These are phyloP conservation scores for Avena eriantha DNA, from an alignment of 176 grass and related monocot species.

Conservation along the genomic window DNA sequence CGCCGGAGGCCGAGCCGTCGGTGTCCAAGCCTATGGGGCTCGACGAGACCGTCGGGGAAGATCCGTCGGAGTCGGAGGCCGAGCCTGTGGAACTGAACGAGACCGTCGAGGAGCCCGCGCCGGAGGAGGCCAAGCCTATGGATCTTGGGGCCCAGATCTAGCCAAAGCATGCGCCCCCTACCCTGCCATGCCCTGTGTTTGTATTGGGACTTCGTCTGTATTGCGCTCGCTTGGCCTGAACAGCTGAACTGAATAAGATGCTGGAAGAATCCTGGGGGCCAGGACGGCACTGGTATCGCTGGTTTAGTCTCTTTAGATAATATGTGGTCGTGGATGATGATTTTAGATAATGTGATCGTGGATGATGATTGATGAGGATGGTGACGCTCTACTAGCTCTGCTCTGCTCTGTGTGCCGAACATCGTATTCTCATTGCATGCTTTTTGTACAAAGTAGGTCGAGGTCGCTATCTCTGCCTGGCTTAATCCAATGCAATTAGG, in stretches of 20 bases:
- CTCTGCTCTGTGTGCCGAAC: neutral
- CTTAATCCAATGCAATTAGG: constrained; percentile 20
- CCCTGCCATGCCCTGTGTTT: neutral
- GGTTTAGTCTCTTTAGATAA: neutral
- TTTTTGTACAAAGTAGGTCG: constrained; percentile 1
- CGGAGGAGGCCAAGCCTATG: neutral
- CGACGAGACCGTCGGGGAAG: neutral
- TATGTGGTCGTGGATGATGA: neutral
- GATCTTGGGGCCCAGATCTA: neutral
- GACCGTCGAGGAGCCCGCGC: neutral
- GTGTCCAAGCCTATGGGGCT: neutral
- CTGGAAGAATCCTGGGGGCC: neutral
- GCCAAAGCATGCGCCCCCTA: neutral
- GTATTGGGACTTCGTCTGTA: neutral
- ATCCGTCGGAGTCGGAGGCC: neutral
- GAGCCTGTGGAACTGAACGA: neutral
- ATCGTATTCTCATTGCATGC: neutral
- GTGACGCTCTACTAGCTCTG: neutral
- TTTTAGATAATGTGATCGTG: neutral
- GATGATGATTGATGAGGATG: neutral
- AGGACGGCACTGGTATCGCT: neutral
- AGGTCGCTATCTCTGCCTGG: neutral
- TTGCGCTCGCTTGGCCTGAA: neutral
- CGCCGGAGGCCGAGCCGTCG: neutral
- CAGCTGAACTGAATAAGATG: neutral